Base-by-base conservation (phyloP, 148 eudicot species). In the Rhododendron ferrugineum region DNA sequence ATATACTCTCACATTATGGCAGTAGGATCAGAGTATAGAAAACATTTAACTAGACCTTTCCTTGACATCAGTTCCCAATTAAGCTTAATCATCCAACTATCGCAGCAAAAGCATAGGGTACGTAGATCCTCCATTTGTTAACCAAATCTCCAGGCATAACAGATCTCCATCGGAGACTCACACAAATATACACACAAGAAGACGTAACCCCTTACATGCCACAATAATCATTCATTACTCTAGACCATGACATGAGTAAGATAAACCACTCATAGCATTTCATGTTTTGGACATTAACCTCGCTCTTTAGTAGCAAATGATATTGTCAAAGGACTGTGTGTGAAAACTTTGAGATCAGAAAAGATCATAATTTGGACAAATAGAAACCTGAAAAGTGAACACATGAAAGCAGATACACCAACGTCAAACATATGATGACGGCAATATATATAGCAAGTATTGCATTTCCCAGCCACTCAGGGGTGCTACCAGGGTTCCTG, bases 401-500 rank as follows among this genome's bases (percentile, higher is more conserved):
- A 86, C 93, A 97, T 9, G 99, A 97, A 85, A 97, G 91, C 83
- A 95, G 91, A 94, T 95, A 93, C 89, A 95, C 98, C 94, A 97
- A 62, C 44, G 92, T 92, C 91, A 97, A 91, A 88, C 98, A 97
- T 75, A 95, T 87, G 40, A 92, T 82, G 83, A 90, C 92, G 13
- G 96, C 91, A 72, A 93, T 88, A 86, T 91, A 89, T 42, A 86
- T 82, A 14, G 99, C 92, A 81, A 95, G 82, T 70, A 93, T 86
- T 22, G 92, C 86, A 86, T 90, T 94, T 15, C 78, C 91, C 85
- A 97, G 70, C 98, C 99, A 95, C 78, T 97, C 98, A 32, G 99
- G 98, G 58, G 81, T 85, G 82, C 93, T 89, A 40, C 99, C 99
- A 75, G 99, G 99, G 84, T 90, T 92, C 89, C 99, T 96, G 94